Percentiles rank a stretch among this genome's conserved stretches.
These are phyloP conservation scores for Fusarium buharicum DNA, from an alignment of 2,329 filamentous ascomycete species.

Conservation along the genomic window DNA sequence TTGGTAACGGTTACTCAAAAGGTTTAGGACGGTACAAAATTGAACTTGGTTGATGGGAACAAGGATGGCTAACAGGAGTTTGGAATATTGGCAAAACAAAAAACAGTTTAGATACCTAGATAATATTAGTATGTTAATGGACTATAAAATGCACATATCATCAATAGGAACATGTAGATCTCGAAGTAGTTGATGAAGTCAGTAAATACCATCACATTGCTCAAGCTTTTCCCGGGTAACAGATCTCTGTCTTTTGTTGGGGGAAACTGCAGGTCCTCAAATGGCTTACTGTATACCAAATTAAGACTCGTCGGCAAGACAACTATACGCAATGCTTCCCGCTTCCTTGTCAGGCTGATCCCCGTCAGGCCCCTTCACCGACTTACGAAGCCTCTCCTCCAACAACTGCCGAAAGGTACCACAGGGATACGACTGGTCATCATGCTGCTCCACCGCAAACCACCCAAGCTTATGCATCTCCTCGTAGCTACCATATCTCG, in stretches of 20 bases:
- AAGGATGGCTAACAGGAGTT: not conserved
- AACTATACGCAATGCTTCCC: constrained; percentile 16
- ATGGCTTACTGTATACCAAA: too few relatives aligned
- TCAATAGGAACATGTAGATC: too few relatives aligned
- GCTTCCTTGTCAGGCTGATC: not conserved
- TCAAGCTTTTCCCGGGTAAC: too few relatives aligned
- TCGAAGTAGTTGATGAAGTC: too few relatives aligned
- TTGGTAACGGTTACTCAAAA: not conserved
- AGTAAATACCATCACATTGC: too few relatives aligned
- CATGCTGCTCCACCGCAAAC: constrained; percentile 8
- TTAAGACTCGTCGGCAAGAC: not conserved
- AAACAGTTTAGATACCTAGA: not conserved
- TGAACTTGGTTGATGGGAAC: not conserved
- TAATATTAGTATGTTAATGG: not conserved
- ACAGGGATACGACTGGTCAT: not conserved
- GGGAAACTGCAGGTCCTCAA: too few relatives aligned
- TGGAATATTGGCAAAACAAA: not conserved
- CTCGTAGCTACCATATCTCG: constrained; percentile 31
- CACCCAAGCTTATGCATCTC: constrained; percentile 30
- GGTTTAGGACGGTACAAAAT: not conserved
- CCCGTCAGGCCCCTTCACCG: not conserved
- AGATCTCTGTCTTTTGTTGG: too few relatives aligned
- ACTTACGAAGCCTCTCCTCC: constrained; percentile 3
- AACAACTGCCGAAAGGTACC: constrained; percentile 26
- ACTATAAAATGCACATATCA: not conserved